These are phyloP conservation scores for Rosa lucieae DNA, from an alignment of 306 rosid species.

Conservation along the genomic window DNA sequence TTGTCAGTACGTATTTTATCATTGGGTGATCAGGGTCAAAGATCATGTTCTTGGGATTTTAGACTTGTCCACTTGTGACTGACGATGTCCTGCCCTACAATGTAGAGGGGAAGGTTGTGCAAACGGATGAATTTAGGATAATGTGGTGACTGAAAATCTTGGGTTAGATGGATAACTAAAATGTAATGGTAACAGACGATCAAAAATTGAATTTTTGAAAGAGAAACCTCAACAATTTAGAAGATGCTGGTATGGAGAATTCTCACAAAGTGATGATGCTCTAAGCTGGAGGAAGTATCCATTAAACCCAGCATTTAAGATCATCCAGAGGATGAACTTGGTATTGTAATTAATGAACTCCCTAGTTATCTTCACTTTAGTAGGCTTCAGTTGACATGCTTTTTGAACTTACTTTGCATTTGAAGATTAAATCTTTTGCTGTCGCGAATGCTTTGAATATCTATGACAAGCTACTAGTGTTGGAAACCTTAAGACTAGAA, in stretches of 20 bases:
- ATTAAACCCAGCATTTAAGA: background rate
- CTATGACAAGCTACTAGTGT: background rate
- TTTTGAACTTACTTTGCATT: background rate
- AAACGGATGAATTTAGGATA: background rate
- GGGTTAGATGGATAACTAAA: too few relatives aligned
- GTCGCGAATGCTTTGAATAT: background rate
- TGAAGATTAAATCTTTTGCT: background rate
- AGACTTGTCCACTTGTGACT: background rate
- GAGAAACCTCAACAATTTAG: too few relatives aligned
- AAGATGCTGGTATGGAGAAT: too few relatives aligned
- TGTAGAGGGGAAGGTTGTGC: too few relatives aligned
- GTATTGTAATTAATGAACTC: background rate
- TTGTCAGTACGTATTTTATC: background rate
- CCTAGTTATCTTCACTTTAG: background rate
- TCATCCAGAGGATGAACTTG: background rate
- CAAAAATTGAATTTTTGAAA: too few relatives aligned
- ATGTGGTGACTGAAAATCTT: background rate
- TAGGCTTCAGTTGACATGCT: too few relatives aligned
- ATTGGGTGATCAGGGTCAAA: too few relatives aligned
- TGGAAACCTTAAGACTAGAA: background rate
- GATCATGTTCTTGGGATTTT: background rate
- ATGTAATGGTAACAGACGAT: too few relatives aligned
- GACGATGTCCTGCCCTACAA: background rate
- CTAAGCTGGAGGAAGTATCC: background rate
- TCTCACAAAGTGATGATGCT: background rate